Base-by-base conservation (phyloP, 2,329 filamentous ascomycete genomes). In the Malbranchea cinnamomea region DNA sequence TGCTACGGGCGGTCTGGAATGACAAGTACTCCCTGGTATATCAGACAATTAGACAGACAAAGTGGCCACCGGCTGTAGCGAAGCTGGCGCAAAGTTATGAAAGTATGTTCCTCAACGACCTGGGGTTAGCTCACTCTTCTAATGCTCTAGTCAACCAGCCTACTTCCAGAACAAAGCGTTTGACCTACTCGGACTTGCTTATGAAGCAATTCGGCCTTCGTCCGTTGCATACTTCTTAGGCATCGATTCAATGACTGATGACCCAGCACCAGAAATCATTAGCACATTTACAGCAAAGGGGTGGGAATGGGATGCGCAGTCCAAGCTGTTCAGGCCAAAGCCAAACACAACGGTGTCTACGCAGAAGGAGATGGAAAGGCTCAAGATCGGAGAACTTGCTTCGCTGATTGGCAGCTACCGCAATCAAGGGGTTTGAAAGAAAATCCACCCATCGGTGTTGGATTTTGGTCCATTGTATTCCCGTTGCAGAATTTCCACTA, bases 1-100 rank as follows among this genome's bases (percentile, higher is more conserved):
- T 59, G 11, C 33, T 58, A 16, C 51, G 46, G 21, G 54, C 54
- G 4, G 41, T 57, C 16, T 57, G 52, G 52, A 53, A 56, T 26
- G 47, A 45, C 25, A 44, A 52, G 30, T 43, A 56, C 34, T 41
- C 41, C 10, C 39, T 48, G 26, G 47, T 57, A n/a, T 57, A 57
- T 31, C 40, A 40, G 26, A 41, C 49, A 13, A 39, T 59, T 10
- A 43, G 52, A 30, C 41, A 42, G 16, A 29, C 47, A 11, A 42
- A 45, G 26, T 59, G 55, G 55, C 45, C 51, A 21, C 44, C 51
- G 6, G 27, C 32, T 15, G 37, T 55, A 7, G 43, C 47, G 28
- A 41, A 42, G 11, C 26, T 56, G 28, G 47, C 53, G 9, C 40
- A 43, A 19, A 45, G 44, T 38, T 57, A 53, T 36, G 47, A 55